Evolutionary conservation across 805 yeast species (phyloP).

Genomic region (Kazachstania viticola): DNA sequence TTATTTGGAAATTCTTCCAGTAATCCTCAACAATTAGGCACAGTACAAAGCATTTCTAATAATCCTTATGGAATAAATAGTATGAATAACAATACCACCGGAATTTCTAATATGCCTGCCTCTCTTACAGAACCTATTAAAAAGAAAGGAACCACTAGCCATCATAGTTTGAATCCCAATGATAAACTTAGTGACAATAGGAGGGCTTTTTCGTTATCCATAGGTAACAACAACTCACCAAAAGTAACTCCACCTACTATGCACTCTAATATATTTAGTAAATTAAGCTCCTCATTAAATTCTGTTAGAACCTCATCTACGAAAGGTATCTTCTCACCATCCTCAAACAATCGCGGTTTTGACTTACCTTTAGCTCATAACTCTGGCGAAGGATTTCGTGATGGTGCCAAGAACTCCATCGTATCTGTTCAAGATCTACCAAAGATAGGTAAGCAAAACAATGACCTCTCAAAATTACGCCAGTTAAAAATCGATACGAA

Average conservation of each 20-base stretch:
- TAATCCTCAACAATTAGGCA: slow-evolving; percentile 1
- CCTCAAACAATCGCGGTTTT: slow-evolving; percentile 9
- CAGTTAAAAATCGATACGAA: slow-evolving; percentile 31
- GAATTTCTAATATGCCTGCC: slow-evolving; percentile 29
- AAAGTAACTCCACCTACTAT: neutral
- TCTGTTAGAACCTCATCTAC: slow-evolving; percentile 21
- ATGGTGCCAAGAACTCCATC: neutral
- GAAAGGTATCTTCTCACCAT: slow-evolving; percentile 29
- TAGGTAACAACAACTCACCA: neutral
- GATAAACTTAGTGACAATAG: slow-evolving; percentile 1
- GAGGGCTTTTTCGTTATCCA: neutral
- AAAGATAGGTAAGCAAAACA: slow-evolving; percentile 4
- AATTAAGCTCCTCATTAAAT: slow-evolving; percentile 27
- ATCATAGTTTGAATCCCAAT: neutral
- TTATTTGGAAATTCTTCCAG: neutral
- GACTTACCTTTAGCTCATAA: neutral
- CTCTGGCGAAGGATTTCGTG: neutral
- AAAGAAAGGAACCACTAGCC: slow-evolving; percentile 3
- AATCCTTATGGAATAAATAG: slow-evolving; percentile 26
- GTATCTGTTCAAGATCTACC: slow-evolving; percentile 6
- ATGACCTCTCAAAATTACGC: slow-evolving; percentile 22
- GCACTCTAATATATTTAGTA: slow-evolving; percentile 26
- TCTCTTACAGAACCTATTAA: slow-evolving; percentile 27
- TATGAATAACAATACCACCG: slow-evolving; percentile 17
- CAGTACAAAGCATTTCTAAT: neutral